Conservation (phyloP, 2,329 filamentous ascomycete genomes). For the Xylariales sp. region DNA sequence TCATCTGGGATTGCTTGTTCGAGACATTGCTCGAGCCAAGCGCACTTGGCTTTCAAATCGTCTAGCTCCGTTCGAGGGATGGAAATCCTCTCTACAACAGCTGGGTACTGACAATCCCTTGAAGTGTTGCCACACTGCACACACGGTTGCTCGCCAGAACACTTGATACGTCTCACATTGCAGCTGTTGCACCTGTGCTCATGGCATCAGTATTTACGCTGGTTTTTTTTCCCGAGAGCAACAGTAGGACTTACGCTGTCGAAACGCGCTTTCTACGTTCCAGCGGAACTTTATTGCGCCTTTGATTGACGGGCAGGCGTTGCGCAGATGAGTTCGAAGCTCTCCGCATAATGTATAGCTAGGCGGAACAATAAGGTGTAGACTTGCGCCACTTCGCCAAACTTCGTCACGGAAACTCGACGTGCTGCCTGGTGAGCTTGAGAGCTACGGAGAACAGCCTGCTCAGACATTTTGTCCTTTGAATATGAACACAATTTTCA, state of each 20-base stretch:
- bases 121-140: constrained; percentile 37
- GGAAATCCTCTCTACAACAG: constrained; percentile 37
- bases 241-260: constrained; percentile 40
- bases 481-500: too few species aligned
- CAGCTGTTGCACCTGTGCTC: constrained; percentile 49
- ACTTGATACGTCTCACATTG: constrained; percentile 48
- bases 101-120: constrained; percentile 44
- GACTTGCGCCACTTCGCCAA: not conserved
- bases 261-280: constrained; percentile 44
- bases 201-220: too few species aligned
- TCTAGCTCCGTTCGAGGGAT: constrained; percentile 38
- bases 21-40: constrained; percentile 35
- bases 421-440: too few species aligned
- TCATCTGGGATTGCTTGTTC: constrained; percentile 33
- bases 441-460: too few species aligned
- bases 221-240: too few species aligned
- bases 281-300: constrained; percentile 41
- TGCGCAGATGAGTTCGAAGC: constrained; percentile 16
- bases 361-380: too few species aligned
- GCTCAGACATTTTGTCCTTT: too few species aligned
- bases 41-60: constrained; percentile 33
- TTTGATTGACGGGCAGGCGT: constrained; percentile 45
- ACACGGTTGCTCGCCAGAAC: constrained; percentile 46
- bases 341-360: constrained; percentile 3
- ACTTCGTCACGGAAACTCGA: too few species aligned